A percentile compares a stretch with the other conserved stretches of the same genome.
Conservation (phyloP, 2,329 filamentous ascomycete genomes). For the Arthrobotrys megalospora region DNA sequence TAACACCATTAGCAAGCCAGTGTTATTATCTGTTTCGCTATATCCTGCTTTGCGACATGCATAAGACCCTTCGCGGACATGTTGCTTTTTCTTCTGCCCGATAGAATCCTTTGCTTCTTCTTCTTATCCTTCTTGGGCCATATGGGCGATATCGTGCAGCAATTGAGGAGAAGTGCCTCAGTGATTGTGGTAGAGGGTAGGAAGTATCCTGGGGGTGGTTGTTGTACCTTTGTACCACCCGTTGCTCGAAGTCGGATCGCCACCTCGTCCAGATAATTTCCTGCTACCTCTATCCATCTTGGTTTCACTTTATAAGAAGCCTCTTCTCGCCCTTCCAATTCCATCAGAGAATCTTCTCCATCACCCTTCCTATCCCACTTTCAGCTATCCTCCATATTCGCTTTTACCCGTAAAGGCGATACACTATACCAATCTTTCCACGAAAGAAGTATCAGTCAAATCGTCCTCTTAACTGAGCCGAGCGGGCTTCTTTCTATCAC, state of each 20-base stretch:
- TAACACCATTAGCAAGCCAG: constrained; percentile 17
- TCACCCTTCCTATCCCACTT: constrained; percentile 25
- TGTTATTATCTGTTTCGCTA: constrained; percentile 23
- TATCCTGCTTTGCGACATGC: constrained; percentile 51
- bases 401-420: constrained; percentile 40
- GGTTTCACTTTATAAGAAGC: constrained; percentile 49
- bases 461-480: constrained; percentile 23
- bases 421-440: constrained; percentile 10
- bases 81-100: constrained; percentile 52
- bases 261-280: constrained; percentile 32
- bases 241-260: constrained; percentile 47
- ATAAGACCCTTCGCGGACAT: constrained; percentile 42
- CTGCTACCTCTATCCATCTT: constrained; percentile 30
- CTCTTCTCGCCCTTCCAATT: constrained; percentile 28
- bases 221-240: constrained; percentile 50
- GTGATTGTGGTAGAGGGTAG: constrained; percentile 23
- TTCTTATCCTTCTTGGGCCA: constrained; percentile 26
- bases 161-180: constrained; percentile 51
- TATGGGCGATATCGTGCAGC: constrained; percentile 32
- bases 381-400: constrained; percentile 20
- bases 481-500: constrained; percentile 19
- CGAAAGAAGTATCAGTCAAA: constrained; percentile 28
- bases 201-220: constrained; percentile 36
- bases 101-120: constrained; percentile 47
- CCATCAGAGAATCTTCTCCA: constrained; percentile 26